Conservation (phyloP, 345 rosid species). For the Cardiospermum halicacabum region DNA sequence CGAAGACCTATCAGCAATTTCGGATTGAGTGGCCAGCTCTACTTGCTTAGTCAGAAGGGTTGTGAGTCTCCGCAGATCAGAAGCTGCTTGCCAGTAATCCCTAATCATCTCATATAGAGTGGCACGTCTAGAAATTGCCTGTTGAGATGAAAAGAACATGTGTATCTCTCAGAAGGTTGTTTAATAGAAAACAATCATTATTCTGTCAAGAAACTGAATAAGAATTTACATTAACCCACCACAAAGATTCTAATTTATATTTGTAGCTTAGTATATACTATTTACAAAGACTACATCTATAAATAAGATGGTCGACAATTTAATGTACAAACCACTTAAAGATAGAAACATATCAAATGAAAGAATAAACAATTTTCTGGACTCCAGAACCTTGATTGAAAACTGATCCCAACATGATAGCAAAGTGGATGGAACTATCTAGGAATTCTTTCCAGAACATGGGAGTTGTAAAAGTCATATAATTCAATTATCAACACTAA, state of each 20-base stretch:
- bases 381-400: not conserved
- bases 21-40: slow-evolving; percentile 45
- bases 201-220: not conserved
- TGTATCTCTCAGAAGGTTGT: slow-evolving; percentile 11
- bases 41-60: slow-evolving; percentile 53
- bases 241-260: not conserved
- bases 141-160: slow-evolving; percentile 10
- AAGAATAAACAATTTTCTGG: not conserved
- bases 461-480: too few species aligned
- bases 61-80: slow-evolving; percentile 64
- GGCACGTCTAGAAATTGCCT: slow-evolving; percentile 95
- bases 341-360: not conserved
- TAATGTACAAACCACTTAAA: not conserved
- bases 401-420: too few species aligned
- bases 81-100: slow-evolving; percentile 82
- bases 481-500: not conserved
- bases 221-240: not conserved
- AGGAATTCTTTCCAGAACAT: slow-evolving; percentile 2
- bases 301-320: not conserved
- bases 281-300: not conserved
- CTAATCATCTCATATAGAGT: slow-evolving; percentile 80
- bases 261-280: not conserved
- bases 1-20: slow-evolving; percentile 42
- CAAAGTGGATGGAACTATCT: not conserved
- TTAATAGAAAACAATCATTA: not conserved